These are phyloP conservation scores for Xylariaceae sp. DNA, from an alignment of 2,329 filamentous ascomycete genomes.

Conservation along the genomic window DNA sequence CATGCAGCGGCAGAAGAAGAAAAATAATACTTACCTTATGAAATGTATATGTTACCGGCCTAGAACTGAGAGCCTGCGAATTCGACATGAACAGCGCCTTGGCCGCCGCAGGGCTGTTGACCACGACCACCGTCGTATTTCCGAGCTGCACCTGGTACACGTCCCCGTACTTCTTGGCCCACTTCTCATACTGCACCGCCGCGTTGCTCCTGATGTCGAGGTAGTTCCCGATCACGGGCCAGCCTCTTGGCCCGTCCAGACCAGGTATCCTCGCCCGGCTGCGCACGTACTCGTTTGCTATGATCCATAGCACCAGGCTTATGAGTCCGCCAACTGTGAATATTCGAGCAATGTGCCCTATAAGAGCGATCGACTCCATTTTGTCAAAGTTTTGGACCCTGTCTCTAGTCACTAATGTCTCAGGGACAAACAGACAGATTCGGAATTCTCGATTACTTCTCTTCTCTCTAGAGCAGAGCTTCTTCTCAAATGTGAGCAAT, in stretches of 20 bases:
- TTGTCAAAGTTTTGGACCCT: not conserved
- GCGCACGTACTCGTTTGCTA: slow-evolving; percentile 25
- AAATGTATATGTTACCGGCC: slow-evolving; percentile 75
- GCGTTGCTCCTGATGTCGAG: slow-evolving; percentile 54
- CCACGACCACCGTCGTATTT: slow-evolving; percentile 68
- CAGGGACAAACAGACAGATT: no score
- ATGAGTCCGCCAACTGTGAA: slow-evolving; percentile 6
- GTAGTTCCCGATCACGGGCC: slow-evolving; percentile 54
- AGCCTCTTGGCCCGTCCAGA: slow-evolving; percentile 24
- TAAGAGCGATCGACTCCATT: slow-evolving; percentile 9
- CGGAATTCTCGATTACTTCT: no score
- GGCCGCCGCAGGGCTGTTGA: slow-evolving; percentile 71
- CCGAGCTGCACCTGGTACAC: slow-evolving; percentile 65
- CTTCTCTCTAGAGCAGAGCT: no score
- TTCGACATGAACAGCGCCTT: slow-evolving; percentile 72
- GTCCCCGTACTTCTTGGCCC: slow-evolving; percentile 56
- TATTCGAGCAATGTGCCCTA: slow-evolving; percentile 2
- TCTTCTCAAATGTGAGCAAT: no score
- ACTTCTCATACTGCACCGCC: slow-evolving; percentile 44
- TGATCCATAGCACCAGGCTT: slow-evolving; percentile 16
- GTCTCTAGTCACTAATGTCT: no score
- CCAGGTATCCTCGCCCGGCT: slow-evolving; percentile 23
- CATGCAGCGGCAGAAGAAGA: not conserved
- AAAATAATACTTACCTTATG: slow-evolving; percentile 52
- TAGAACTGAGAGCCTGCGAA: slow-evolving; percentile 70